Conservation (phyloP, 2,329 filamentous ascomycete species). For the Neocatenulostroma microsporum region DNA sequence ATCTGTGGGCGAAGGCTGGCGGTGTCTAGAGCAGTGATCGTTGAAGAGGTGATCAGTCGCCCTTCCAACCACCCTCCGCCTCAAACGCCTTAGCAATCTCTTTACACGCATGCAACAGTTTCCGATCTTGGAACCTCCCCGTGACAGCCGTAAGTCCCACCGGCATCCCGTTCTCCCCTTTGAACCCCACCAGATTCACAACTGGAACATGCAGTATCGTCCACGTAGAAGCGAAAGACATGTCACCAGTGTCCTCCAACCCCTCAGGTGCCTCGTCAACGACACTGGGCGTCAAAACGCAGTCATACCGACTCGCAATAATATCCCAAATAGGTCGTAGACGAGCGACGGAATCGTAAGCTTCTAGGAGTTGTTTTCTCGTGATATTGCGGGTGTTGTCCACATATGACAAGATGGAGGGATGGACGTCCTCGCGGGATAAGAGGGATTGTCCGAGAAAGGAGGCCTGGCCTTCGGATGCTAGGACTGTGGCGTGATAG, state of each 20-base stretch:
- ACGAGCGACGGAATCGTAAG: slow-evolving; percentile 49
- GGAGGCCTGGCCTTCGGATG: slow-evolving; percentile 45
- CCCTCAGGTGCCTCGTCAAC: slow-evolving; percentile 54
- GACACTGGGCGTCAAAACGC: slow-evolving; percentile 52
- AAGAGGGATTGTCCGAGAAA: slow-evolving; percentile 46
- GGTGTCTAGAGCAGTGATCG: too few species aligned
- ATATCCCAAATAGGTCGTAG: slow-evolving; percentile 49
- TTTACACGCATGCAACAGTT: slow-evolving; percentile 36
- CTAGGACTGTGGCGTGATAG: slow-evolving; percentile 48
- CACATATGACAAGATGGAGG: slow-evolving; percentile 31
- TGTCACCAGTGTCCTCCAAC: slow-evolving; percentile 44
- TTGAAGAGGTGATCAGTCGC: too few species aligned
- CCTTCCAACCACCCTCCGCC: slow-evolving; percentile 27
- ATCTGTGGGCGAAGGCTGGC: too few species aligned
- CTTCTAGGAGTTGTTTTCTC: slow-evolving; percentile 43
- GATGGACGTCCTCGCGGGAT: slow-evolving; percentile 18
- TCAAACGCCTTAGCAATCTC: slow-evolving; percentile 36
- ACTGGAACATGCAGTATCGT: slow-evolving; percentile 51
- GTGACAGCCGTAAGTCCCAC: slow-evolving; percentile 51
- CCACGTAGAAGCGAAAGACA: slow-evolving; percentile 15
- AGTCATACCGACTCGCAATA: slow-evolving; percentile 46
- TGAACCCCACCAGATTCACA: slow-evolving; percentile 57
- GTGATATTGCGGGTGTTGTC: slow-evolving; percentile 41
- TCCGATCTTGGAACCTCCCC: slow-evolving; percentile 39
- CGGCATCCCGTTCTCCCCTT: slow-evolving; percentile 50